Evolutionary conservation across 1,139 yeast genomes (phyloP), one percentile per base, ranked within the genome.

Genomic region (Yamadazyma aaseri): DNA sequence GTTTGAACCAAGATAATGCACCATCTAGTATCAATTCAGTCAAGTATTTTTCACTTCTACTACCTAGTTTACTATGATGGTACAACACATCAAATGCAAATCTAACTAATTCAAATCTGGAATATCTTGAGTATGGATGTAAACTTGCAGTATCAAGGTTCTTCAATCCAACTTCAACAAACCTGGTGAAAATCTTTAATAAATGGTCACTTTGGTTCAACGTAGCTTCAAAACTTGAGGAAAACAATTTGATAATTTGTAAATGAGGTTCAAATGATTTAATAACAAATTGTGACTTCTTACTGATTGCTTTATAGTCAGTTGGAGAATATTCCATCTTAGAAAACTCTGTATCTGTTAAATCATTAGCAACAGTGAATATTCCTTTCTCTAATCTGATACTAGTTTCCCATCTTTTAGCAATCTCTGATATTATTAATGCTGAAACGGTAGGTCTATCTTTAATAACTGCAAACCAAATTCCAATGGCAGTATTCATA

Each of bases 291-390:
- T 60, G 57, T 1, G 87, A 79, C 22, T 67, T 58, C 43, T 73
- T 73, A 39, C 77, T 73, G n/a, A 81, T 70, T 7, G 65, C 71
- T 28, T 68, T 69, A 46, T 78, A 80, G 58, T 85, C 82, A 33
- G 95, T 80, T 11, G 98, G 97, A 1, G 89, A 68, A 52, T 94
- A 94, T 47, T 86, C 95, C 98, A 92, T 92, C 40, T 69, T 72
- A 43, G 74, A 64, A 51, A 70, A 83, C 39, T 82, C 87, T 6
- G 95, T 83, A 32, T 69, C 68, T 1, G 51, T 52, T n/a, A 79
- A 56, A 54, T 89, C 95, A 46, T 65, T 61, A 4, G 61, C 53
- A n/a, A 65, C 70, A 6, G 82, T 76, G 53, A 76, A 92, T 8
- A 92, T 58, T 2, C 97, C 97, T 31, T 65, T 65, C 12, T 65